phyloP scores from a whole-genome alignment of 2,329 filamentous ascomycete species.

The Chaetomiaceae sp. region DNA sequence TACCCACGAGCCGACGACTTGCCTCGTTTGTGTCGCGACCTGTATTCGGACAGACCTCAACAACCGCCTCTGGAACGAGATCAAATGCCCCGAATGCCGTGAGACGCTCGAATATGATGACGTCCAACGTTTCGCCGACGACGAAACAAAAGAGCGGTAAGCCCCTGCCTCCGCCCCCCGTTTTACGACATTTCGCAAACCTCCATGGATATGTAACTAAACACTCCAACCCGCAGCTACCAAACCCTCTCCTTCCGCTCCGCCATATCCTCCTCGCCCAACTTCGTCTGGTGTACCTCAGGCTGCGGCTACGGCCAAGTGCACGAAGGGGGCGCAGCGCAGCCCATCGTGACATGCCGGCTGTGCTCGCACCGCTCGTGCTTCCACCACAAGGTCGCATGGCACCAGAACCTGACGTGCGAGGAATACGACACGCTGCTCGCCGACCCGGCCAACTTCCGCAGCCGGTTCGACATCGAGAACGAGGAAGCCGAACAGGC shows the following conservation, averaged over 20 bases:
- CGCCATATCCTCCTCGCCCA: conserved; percentile 39
- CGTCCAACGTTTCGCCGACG: conserved; percentile 42
- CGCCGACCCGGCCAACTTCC: conserved; percentile 38
- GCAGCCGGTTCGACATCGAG: conserved; percentile 37
- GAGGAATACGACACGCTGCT: conserved; percentile 40
- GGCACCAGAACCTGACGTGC: conserved; percentile 41
- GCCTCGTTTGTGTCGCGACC: conserved; percentile 34
- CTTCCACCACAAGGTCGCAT: conserved; percentile 39
- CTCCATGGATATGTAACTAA: too few species aligned
- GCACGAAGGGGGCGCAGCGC: conserved; percentile 38
- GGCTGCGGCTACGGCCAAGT: conserved; percentile 50
- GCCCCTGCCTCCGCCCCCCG: neutral
- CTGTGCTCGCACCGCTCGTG: conserved; percentile 40
- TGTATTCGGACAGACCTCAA: conserved; percentile 35
- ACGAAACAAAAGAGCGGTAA: conserved; percentile 41
- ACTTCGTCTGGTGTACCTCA: conserved; percentile 52
- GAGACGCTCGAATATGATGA: conserved; percentile 40
- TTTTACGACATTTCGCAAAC: too few species aligned
- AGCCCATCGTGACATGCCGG: conserved; percentile 41
- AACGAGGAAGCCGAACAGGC: conserved; percentile 40
- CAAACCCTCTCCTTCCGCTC: conserved; percentile 41
- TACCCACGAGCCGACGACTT: conserved; percentile 33
- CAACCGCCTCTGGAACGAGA: conserved; percentile 39
- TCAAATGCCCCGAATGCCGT: conserved; percentile 51
- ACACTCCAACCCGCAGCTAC: conserved; percentile 34